These are phyloP conservation scores for Nakazawaea ernobii DNA, from an alignment of 805 yeast genomes.

Conservation along the genomic window DNA sequence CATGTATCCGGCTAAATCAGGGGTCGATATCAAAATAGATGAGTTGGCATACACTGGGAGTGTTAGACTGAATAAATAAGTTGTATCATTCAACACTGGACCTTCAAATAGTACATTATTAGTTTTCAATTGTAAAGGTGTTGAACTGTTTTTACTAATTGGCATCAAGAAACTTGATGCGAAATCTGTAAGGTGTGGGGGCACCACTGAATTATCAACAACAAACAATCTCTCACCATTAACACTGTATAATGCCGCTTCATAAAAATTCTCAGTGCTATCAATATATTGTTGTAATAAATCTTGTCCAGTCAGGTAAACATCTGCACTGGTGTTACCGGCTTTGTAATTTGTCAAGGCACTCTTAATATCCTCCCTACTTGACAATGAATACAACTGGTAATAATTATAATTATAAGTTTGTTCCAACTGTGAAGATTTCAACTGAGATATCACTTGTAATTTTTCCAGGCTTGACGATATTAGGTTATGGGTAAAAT, in stretches of 20 bases:
- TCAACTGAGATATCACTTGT: slow-evolving; percentile 73
- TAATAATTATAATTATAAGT: slow-evolving; percentile 56
- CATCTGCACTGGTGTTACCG: slow-evolving; percentile 55
- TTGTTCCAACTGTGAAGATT: slow-evolving; percentile 74
- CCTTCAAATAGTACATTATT: slow-evolving; percentile 55
- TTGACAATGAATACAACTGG: slow-evolving; percentile 61
- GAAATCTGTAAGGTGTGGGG: slow-evolving; percentile 21
- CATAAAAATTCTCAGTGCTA: slow-evolving; percentile 57
- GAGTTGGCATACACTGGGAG: slow-evolving; percentile 69
- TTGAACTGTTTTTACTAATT: slow-evolving; percentile 35
- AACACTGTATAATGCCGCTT: slow-evolving; percentile 64
- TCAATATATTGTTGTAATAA: slow-evolving; percentile 57
- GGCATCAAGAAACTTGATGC: slow-evolving; percentile 41
- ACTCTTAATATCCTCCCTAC: slow-evolving; percentile 52
- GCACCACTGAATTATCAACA: slow-evolving; percentile 28
- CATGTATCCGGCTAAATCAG: slow-evolving; percentile 64
- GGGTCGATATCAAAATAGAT: slow-evolving; percentile 57
- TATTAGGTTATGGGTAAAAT: slow-evolving; percentile 60
- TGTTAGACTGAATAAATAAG: slow-evolving; percentile 67
- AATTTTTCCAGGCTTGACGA: slow-evolving; percentile 64
- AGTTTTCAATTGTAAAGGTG: slow-evolving; percentile 38
- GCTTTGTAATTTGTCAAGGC: slow-evolving; percentile 62
- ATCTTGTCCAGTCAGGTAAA: slow-evolving; percentile 40
- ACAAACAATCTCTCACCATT: slow-evolving; percentile 41
- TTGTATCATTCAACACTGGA: slow-evolving; percentile 45